Base-by-base conservation (phyloP, 2,329 filamentous ascomycete species). In the Setomelanomma holmii region DNA sequence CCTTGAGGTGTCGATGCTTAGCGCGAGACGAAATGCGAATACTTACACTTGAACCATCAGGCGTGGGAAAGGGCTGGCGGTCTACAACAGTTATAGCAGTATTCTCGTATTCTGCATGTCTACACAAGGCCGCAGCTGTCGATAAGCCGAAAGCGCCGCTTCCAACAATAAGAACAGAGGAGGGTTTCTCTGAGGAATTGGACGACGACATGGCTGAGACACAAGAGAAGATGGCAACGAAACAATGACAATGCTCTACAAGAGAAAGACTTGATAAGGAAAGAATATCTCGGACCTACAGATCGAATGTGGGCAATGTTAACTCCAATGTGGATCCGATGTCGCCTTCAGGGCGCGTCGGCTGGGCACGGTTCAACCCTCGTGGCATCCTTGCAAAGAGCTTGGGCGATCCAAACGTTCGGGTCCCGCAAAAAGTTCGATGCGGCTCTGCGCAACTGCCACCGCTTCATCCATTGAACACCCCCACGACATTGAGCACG, bases 41-140 rank as follows among this genome's bases (percentile, higher is more conserved):
- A 63, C 68, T 66, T 71, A 76, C 81, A 56, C 81, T 84, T 10
- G 83, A 82, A 47, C 81, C 83, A 64, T 86, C 81, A 2, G 82
- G 80, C 45, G 84, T 81, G 19, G 84, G 85, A 49, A 86, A 85
- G 2, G 80, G 73, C 17, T 81, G 78, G 20, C 82, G 77, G 59
- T 88, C 85, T 48, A 88, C 71, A 27, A 88, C 70, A 5, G 83
- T 86, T 55, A 88, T 82, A 38, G 76, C 73, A 17, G 78, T 81
- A 46, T 78, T 64, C 30, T 78, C 78, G 77, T 75, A 82, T 4
- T 68, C 64, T 33, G 85, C 77, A 30, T 88, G 85, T 58, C 82
- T 81, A 53, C 87, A 79, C 40, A 97, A 83, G 12, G 89, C 82
- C 59, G 87, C 85, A 45, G 91, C 90, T 19, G 86, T 89, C 6